Base-by-base conservation (phyloP, 805 yeast species). In the Starmerella roubikii region DNA sequence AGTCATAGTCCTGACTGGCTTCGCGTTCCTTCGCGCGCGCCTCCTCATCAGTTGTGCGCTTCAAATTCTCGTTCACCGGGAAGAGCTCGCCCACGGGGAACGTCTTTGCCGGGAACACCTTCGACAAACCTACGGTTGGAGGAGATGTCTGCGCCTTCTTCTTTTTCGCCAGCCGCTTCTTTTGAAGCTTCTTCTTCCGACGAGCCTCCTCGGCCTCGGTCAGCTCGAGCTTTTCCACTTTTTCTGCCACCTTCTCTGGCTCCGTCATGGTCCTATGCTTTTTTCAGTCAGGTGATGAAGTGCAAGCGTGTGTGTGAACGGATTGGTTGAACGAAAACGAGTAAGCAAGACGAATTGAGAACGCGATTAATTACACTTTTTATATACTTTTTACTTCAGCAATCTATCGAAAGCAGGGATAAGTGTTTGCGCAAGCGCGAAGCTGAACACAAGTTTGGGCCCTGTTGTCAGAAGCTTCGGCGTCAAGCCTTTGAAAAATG, bases 401-500 rank as follows among this genome's bases (percentile, higher is more conserved):
- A 78, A 50, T 51, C 74, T 74, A 61, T 91, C 98, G 54, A 86
- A 85, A 44, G 93, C 93, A 44, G 98, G 98, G 52, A 91, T 91
- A 67, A 91, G 74, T 30, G 94, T 72, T 67, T 88, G 98, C 32
- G 98, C 98, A 60, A 88, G 66, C 9, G 98, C 98, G 58, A 88
- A 88, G n/a, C 94, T 83, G 61, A 91, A 91, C 39, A 91, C 98
- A 55, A 91, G 73, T 67, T 91, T 91, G 40, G 98, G 98, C 51
- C 98, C 98, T 26, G 98, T 86, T 35, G 98, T 91, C 61, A 91
- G 72, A 56, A 91, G 72, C 65, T 91, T 91, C 45, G 98, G 98
- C 44, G 93, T 82, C 57, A 91, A 72, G 32, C 98, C 98, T 67
- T 88, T 88, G 74, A 91, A 88, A 67, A 88, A 91, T 13, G 96